Base-by-base conservation (phyloP, 1,139 yeast genomes). In the Blastobotrys arbuscula region DNA sequence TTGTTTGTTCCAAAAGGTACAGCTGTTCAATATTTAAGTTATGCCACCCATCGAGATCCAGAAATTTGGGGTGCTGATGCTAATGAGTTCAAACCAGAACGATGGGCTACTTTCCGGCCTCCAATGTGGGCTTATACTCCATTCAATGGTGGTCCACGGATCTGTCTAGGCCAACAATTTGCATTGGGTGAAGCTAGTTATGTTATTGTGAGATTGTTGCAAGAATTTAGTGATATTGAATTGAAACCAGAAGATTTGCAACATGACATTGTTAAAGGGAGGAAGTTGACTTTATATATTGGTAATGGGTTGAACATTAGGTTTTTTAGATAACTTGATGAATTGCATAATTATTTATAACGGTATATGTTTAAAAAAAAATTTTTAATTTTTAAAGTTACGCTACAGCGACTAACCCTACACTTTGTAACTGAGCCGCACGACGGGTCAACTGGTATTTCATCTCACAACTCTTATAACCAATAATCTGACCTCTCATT, bases 111-210 rank as follows among this genome's bases (percentile, higher is more conserved):
- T 23, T 43, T 45, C 24, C 48, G 55, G 45, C 50, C 58, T 30
- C 51, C 55, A 16, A 53, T 30, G 2, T 66, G 70, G 69, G 64
- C 60, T n/a, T 66, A 60, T 49, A 50, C 64, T 30, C 69, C 69
- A 2, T 77, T 77, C 67, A 78, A 78, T 56, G 82, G 82, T 35
- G 82, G 82, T 16, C 82, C 82, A 38, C 67, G 82, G 51, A 77
- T 77, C 53, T 78, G 82, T 54, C 65, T 78, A 49, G 82, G 82
- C 21, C 82, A 78, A 63, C 82, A 77, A 59, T 76, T 74, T 62
- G 82, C 81, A 2, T 69, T 78, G 51, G 77, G 81, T 9, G 82
- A 78, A 62, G 76, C 78, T 12, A 66, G 76, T 2, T 77, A 76
- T 55, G 71, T 76, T 8, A 53, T 74, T 34, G 70, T 69, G 12